Evolutionary conservation across 2,329 filamentous ascomycete genomes (phyloP), one percentile per base, ranked within the genome.

Genomic region (Clarireedia sp.): DNA sequence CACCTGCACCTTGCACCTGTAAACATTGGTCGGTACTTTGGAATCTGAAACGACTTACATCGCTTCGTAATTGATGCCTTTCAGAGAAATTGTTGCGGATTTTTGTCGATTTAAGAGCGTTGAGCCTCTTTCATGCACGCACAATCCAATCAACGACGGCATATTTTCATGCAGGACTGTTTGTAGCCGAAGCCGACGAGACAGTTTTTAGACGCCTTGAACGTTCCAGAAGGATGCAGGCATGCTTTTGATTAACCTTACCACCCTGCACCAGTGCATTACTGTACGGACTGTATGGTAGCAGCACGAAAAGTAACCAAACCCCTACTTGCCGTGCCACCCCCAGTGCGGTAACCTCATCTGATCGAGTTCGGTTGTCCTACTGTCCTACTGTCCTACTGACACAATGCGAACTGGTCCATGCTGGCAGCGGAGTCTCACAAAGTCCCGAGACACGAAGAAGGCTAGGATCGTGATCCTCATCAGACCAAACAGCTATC

Each of bases 171-270:
- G 51, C 43, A 53, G 21, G 8, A 24, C 26, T 48, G 8, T 24
- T 17, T 17, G 14, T 43, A 26, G 37, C 10, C 37, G 45, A 37
- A 10, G 3, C 24, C 24, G 24, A 26, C 24, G 10, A 26, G 17
- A 54, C 37, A 44, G 23, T 4, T 16, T 23, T 49, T 49, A 54
- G 45, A 54, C 52, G 52, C 45, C 26, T 36, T 49, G 37, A 12
- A 50, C 29, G 19, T 54, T 54, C 52, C 26, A 54, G 52, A 54
- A 54, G 52, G 48, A 54, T 7, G 52, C 52, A 14, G 29, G 12
- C 29, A 33, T 33, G 40, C 10, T 19, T 50, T 50, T 40, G 29
- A 14, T 12, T n/a, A n/a, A n/a, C n/a, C n/a, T n/a, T 4, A 33
- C 12, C 29, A 33, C 29, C 29, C 29, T 33, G 12, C 12, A 12